These are phyloP conservation scores for Pichia thaimueangensis DNA, from an alignment of 805 yeast species.

Conservation along the genomic window DNA sequence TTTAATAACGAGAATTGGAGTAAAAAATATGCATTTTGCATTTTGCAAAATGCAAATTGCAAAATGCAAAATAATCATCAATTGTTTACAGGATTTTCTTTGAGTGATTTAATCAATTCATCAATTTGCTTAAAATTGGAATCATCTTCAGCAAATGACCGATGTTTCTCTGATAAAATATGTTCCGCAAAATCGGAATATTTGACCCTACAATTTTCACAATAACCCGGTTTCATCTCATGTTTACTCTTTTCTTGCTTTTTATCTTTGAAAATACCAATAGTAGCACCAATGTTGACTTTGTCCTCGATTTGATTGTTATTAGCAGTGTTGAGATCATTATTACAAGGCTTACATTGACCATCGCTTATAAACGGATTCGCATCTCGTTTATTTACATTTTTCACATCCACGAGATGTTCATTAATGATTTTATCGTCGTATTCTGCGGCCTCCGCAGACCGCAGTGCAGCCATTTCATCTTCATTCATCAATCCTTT, in stretches of 20 bases:
- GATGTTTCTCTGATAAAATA: constrained; percentile 59
- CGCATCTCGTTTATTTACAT: not conserved
- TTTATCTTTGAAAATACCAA: constrained; percentile 9
- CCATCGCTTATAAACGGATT: not conserved
- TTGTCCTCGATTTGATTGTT: constrained; percentile 5
- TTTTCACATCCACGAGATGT: not conserved
- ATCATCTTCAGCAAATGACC: constrained; percentile 68
- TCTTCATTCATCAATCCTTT: constrained; percentile 7
- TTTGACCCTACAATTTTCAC: constrained; percentile 87
- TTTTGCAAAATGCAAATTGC: no score
- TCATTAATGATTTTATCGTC: constrained; percentile 7
- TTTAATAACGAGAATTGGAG: no score
- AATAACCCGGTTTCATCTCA: constrained; percentile 58
- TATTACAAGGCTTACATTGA: not conserved
- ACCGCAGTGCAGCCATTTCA: constrained; percentile 12
- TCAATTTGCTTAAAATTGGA: constrained; percentile 74
- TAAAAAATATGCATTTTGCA: no score
- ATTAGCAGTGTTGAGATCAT: not conserved
- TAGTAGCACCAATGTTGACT: not conserved
- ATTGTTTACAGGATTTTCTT: not conserved
- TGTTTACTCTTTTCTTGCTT: constrained; percentile 18
- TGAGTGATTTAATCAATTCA: constrained; percentile 43
- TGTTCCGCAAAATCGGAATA: constrained; percentile 79
- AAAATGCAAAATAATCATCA: no score
- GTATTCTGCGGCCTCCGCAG: constrained; percentile 13